phyloP scores from a whole-genome alignment of 441 rosid genomes.

The Dalechampia spathulata region DNA sequence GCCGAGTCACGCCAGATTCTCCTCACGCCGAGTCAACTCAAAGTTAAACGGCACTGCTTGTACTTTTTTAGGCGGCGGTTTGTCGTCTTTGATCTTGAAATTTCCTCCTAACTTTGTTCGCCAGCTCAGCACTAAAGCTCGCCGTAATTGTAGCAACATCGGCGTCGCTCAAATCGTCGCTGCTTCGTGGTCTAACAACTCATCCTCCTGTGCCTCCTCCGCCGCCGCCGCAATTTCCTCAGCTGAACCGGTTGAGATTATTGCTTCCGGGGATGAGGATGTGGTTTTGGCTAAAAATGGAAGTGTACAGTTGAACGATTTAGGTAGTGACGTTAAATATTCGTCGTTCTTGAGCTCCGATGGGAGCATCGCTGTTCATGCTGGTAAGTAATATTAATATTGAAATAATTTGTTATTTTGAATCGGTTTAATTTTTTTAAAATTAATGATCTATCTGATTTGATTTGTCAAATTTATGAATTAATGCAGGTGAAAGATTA shows the following conservation, averaged over 20 bases:
- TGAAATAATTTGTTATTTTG: not conserved
- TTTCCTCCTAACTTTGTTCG: conserved; percentile 96
- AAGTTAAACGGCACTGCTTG: conserved; percentile 11
- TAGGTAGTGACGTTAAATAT: conserved; percentile 23
- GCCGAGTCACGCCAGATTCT: conserved; percentile 25
- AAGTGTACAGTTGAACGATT: conserved; percentile 48
- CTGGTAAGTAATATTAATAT: conserved; percentile 39
- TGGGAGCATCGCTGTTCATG: conserved; percentile 88
- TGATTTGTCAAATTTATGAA: not conserved
- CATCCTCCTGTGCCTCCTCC: conserved; percentile 28
- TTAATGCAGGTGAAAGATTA: conserved; percentile 68
- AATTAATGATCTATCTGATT: not conserved
- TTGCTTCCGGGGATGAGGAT: conserved; percentile 31
- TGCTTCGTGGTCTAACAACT: conserved; percentile 84
- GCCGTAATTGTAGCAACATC: conserved; percentile 95
- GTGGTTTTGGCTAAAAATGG: conserved; percentile 30
- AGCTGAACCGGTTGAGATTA: conserved; percentile 27
- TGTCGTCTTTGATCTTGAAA: conserved; percentile 61
- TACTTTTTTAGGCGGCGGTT: conserved; percentile 32
- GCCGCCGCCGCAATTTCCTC: conserved; percentile 40
- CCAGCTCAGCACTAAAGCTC: conserved; percentile 90
- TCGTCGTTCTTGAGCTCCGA: conserved; percentile 72
- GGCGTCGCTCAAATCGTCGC: conserved; percentile 97
- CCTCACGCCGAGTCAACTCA: conserved; percentile 26
- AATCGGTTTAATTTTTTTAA: not conserved